phyloP scores from a whole-genome alignment of 805 yeast genomes.

The Schizosaccharomyces osmophilus region DNA sequence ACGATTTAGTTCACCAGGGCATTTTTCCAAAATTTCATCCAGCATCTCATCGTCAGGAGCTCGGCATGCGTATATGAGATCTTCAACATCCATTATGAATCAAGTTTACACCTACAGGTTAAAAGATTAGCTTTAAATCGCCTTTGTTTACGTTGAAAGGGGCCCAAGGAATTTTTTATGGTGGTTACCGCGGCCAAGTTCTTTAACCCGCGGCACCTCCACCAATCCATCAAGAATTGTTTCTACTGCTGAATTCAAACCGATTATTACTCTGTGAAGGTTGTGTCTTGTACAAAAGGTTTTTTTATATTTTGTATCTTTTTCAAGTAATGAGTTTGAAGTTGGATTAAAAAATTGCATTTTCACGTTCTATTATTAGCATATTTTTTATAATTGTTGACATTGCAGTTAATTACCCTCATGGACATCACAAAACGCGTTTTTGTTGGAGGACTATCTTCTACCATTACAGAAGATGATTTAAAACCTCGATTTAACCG shows the following conservation, averaged over 20 bases:
- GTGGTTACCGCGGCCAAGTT: too few relatives aligned
- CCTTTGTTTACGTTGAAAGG: neutral
- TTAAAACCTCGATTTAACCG: neutral
- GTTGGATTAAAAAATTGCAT: too few relatives aligned
- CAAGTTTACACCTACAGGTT: neutral
- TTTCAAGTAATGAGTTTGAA: too few relatives aligned
- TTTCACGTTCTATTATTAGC: too few relatives aligned
- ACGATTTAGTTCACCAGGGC: constrained; percentile 6
- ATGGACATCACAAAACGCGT: neutral
- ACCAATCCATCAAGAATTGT: too few relatives aligned
- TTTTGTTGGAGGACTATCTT: neutral
- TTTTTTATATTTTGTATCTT: too few relatives aligned
- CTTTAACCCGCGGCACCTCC: too few relatives aligned
- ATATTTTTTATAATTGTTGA: too few relatives aligned
- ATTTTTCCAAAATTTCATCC: constrained; percentile 15
- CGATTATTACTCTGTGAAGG: too few relatives aligned
- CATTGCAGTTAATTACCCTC: neutral
- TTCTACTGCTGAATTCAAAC: too few relatives aligned
- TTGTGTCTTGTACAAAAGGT: too few relatives aligned
- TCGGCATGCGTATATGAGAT: constrained; percentile 62
- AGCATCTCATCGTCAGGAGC: constrained; percentile 70
- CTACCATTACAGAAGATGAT: neutral
- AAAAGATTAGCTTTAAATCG: neutral
- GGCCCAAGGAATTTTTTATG: too few relatives aligned
- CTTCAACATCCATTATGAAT: constrained; percentile 52